A percentile compares a stretch with the other conserved stretches of the same genome.
Conservation (phyloP, 2,329 filamentous ascomycete genomes). For the Didymella glomerata region DNA sequence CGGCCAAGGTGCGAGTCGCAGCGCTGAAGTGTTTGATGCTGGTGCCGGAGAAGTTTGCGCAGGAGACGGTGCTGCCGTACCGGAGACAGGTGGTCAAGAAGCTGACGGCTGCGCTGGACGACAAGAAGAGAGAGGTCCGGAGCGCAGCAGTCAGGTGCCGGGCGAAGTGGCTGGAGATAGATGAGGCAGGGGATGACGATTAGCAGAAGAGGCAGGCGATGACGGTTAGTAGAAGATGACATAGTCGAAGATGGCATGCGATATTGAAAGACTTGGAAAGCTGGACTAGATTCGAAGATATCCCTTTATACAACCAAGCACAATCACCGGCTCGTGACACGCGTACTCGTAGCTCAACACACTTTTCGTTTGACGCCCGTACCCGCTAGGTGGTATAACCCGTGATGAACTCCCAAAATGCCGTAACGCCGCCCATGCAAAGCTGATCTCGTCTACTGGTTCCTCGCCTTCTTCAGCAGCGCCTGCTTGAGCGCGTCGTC, state of each 20-base stretch:
- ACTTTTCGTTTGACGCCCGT: slow-evolving; percentile 24
- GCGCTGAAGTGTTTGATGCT: slow-evolving; percentile 59
- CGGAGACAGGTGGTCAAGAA: slow-evolving; percentile 65
- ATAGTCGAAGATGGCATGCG: neutral
- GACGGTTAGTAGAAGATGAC: too few species aligned
- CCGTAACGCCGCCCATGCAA: slow-evolving; percentile 46
- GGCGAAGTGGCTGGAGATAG: slow-evolving; percentile 67
- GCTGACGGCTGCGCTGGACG: slow-evolving; percentile 66
- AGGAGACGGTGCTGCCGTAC: slow-evolving; percentile 64
- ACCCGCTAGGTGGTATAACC: slow-evolving; percentile 37
- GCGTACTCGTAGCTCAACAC: too few species aligned
- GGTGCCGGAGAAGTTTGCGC: slow-evolving; percentile 58
- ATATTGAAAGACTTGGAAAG: neutral
- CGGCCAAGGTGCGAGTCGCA: slow-evolving; percentile 56
- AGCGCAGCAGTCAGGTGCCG: slow-evolving; percentile 69
- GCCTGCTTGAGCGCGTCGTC: slow-evolving; percentile 14
- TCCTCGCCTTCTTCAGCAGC: slow-evolving; percentile 24
- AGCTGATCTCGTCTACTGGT: neutral
- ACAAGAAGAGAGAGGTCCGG: slow-evolving; percentile 68
- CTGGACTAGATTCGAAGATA: slow-evolving; percentile 18
- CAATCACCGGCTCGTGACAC: neutral
- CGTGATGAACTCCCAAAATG: slow-evolving; percentile 30
- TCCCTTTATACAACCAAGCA: slow-evolving; percentile 12
- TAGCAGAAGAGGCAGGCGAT: slow-evolving; percentile 4
- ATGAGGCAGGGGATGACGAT: slow-evolving; percentile 65